Percentiles rank a stretch among this genome's conserved stretches.
phyloP scores from a whole-genome alignment of 305 asterid genomes.

The Solanum hybrid region DNA sequence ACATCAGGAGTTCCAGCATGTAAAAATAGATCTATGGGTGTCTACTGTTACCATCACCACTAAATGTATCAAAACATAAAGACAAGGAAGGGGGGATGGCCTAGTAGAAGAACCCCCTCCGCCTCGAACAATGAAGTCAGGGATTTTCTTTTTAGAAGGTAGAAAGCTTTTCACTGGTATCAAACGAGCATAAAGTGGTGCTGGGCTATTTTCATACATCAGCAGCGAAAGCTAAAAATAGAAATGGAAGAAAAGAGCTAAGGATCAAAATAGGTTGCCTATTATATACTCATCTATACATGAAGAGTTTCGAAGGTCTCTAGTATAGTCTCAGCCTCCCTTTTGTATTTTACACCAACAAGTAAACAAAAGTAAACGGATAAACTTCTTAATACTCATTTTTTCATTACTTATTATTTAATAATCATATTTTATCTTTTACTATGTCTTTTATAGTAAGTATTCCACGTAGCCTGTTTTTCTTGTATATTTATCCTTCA shows the following conservation, averaged over 20 bases:
- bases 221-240: too few relatives aligned
- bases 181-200: neutral
- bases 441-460: too few relatives aligned
- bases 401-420: too few relatives aligned
- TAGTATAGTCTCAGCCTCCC: too few relatives aligned
- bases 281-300: too few relatives aligned
- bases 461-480: neutral
- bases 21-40: neutral
- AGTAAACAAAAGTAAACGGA: too few relatives aligned
- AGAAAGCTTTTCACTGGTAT: neutral
- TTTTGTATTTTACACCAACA: too few relatives aligned
- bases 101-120: neutral
- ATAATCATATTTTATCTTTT: too few relatives aligned
- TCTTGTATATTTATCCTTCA: neutral
- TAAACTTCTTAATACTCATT: too few relatives aligned
- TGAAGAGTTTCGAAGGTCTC: too few relatives aligned
- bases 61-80: neutral
- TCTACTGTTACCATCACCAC: neutral
- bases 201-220: neutral
- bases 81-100: neutral
- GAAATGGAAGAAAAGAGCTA: too few relatives aligned
- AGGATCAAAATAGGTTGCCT: too few relatives aligned
- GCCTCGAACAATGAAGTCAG: neutral
- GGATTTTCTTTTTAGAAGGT: neutral
- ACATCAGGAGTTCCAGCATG: neutral